Percentiles rank a stretch among this genome's conserved stretches.
These are phyloP conservation scores for Ascochyta pisi DNA, from an alignment of 2,329 filamentous ascomycete species.

Conservation along the genomic window DNA sequence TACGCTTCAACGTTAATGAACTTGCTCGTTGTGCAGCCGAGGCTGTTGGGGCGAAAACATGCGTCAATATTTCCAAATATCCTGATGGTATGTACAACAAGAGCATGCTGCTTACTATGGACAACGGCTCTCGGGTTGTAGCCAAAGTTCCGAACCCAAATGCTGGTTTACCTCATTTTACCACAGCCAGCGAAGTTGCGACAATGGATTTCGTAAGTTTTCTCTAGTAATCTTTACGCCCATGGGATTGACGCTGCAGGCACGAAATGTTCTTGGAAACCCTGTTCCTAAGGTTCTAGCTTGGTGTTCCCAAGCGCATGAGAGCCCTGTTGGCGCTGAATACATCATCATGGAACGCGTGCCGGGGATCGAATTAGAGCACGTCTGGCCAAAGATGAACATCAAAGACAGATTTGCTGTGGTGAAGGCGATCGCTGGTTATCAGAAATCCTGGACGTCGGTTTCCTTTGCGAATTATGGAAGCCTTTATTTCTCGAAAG, in stretches of 20 bases:
- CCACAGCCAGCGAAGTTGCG: slow-evolving; percentile 49
- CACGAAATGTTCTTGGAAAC: slow-evolving; percentile 35
- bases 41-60: slow-evolving; percentile 33
- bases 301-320: slow-evolving; percentile 40
- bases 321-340: slow-evolving; percentile 41
- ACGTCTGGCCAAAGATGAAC: slow-evolving; percentile 40
- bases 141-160: slow-evolving; percentile 50
- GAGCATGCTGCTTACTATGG: slow-evolving; percentile 45
- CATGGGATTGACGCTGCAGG: slow-evolving; percentile 22
- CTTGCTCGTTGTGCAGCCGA: slow-evolving; percentile 35
- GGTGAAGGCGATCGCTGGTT: slow-evolving; percentile 38
- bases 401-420: slow-evolving; percentile 30
- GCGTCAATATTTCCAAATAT: slow-evolving; percentile 36
- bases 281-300: slow-evolving; percentile 44
- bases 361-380: slow-evolving; percentile 36
- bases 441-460: slow-evolving; percentile 43
- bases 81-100: slow-evolving; percentile 48
- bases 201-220: slow-evolving; percentile 46
- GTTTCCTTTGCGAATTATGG: slow-evolving; percentile 36
- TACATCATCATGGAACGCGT: slow-evolving; percentile 45
- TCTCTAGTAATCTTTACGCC: slow-evolving; percentile 3
- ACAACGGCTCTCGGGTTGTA: slow-evolving; percentile 44
- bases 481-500: slow-evolving; percentile 42
- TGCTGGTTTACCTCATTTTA: slow-evolving; percentile 43
- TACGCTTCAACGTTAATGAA: slow-evolving; percentile 39